phyloP scores from a whole-genome alignment of 306 rosid species.

The Ormosia semicastrata region DNA sequence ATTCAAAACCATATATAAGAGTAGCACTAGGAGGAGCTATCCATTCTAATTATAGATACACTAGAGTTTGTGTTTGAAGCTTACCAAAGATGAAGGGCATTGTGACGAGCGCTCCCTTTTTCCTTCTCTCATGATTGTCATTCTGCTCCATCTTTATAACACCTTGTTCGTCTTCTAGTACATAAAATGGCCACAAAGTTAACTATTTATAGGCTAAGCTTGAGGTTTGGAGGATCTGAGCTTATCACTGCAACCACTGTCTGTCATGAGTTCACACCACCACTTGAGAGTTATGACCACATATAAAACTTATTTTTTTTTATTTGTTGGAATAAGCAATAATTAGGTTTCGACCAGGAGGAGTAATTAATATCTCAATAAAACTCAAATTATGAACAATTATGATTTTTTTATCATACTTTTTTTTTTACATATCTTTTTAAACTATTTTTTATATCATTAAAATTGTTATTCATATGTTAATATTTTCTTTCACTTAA shows the following conservation, averaged over 20 bases:
- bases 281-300: constrained; percentile 25
- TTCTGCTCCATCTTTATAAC: constrained; percentile 44
- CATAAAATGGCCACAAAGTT: constrained; percentile 6
- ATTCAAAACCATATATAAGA: background rate
- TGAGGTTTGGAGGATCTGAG: background rate
- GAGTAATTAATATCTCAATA: background rate
- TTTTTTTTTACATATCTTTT: too few relatives aligned
- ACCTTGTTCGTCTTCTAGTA: background rate
- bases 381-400: background rate
- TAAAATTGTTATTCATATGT: too few relatives aligned
- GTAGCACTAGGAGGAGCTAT: background rate
- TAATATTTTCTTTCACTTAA: too few relatives aligned
- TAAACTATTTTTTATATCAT: too few relatives aligned
- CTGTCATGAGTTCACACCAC: constrained; percentile 27
- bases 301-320: background rate
- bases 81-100: constrained; percentile 98
- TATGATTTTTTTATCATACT: too few relatives aligned
- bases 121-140: constrained; percentile 37
- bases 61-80: background rate
- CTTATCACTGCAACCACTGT: background rate
- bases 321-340: background rate
- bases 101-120: constrained; percentile 75
- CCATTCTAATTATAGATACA: background rate
- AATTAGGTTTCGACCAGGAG: background rate
- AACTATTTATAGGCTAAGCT: constrained; percentile 45